Evolutionary conservation across 495 filamentous ascomycete genomes (phyloP).

Genomic region (Neurospora sp.): DNA sequence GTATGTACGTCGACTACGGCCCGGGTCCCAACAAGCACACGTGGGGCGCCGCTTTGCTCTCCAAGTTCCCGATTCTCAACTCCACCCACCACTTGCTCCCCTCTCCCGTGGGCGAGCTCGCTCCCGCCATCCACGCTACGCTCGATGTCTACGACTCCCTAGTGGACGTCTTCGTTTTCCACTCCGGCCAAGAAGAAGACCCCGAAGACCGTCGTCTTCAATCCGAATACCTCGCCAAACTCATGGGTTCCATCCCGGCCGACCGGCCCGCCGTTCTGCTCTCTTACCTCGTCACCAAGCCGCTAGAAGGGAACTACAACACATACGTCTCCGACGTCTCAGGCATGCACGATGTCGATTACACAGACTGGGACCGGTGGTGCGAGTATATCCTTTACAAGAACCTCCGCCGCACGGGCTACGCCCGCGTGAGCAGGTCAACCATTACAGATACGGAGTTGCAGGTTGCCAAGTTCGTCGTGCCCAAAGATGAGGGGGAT

Average conservation of each 20-base stretch:
- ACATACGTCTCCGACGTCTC: conserved; percentile 80
- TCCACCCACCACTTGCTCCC: conserved; percentile 93
- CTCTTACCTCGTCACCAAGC: conserved; percentile 86
- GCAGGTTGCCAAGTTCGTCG: conserved; percentile 91
- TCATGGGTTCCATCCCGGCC: conserved; percentile 68
- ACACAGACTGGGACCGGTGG: conserved; percentile 93
- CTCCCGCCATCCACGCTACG: conserved; percentile 92
- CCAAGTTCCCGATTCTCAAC: conserved; percentile 96
- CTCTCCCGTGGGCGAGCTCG: conserved; percentile 86
- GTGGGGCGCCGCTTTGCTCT: conserved; percentile 87
- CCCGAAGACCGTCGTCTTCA: conserved; percentile 87
- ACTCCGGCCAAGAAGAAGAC: conserved; percentile 98
- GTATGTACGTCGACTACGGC: conserved; percentile 97
- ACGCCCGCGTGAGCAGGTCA: conserved; percentile 77
- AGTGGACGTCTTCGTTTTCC: conserved; percentile 95
- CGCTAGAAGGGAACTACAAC: conserved; percentile 91
- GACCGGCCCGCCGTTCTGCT: conserved; percentile 71
- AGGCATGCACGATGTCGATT: conserved; percentile 93
- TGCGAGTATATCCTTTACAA: conserved; percentile 99
- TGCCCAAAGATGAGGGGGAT: conserved; percentile 59
- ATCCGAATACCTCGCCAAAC: conserved; percentile 70
- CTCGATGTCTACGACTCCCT: conserved; percentile 84
- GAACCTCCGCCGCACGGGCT: conserved; percentile 73
- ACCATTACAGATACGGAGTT: conserved; percentile 97
- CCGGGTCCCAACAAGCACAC: conserved; percentile 99